Conservation (phyloP, 202 grass and related monocot species). For the Digitaria exilis region DNA sequence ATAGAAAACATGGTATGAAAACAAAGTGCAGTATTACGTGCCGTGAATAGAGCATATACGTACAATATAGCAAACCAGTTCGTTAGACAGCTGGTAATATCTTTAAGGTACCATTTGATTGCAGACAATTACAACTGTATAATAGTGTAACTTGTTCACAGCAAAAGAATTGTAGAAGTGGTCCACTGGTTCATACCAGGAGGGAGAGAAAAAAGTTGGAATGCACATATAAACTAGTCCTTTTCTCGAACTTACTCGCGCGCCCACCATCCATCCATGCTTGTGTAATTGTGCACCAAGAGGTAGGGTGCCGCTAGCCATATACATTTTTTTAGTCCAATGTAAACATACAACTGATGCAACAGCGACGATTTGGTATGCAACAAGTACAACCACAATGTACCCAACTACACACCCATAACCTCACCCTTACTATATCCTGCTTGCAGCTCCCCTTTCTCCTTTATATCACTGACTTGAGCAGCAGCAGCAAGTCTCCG, state of each 20-base stretch:
- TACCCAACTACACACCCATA: constrained; percentile 33
- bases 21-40: background rate
- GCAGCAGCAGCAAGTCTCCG: background rate
- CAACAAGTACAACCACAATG: constrained; percentile 39
- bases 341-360: constrained; percentile 9
- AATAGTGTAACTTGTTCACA: background rate
- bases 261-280: background rate
- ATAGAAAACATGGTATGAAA: background rate
- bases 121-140: background rate
- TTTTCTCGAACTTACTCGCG: background rate
- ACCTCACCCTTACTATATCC: constrained; percentile 14
- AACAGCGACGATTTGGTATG: background rate
- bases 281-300: background rate
- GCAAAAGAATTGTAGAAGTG: background rate
- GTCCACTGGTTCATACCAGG: constrained; percentile 38
- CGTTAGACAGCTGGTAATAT: background rate
- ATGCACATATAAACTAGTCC: background rate
- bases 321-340: background rate
- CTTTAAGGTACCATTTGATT: background rate
- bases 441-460: background rate
- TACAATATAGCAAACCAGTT: background rate
- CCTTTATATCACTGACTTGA: background rate
- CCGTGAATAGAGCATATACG: background rate
- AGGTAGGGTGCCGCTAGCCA: background rate
- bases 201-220: background rate